Evolutionary conservation across 73 alveolate genomes (phyloP).

Genomic region (Paramecium sonneborni): DNA sequence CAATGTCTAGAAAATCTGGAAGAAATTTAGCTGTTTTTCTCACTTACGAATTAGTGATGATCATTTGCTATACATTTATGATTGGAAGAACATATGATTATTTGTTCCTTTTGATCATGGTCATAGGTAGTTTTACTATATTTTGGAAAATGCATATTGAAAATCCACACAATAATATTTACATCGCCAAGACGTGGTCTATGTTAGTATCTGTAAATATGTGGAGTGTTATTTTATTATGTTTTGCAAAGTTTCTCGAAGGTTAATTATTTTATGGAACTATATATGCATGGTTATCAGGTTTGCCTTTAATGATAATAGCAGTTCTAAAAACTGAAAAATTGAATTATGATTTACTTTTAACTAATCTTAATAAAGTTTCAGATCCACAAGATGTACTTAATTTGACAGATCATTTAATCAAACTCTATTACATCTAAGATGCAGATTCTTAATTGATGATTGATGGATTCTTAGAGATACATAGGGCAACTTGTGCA

Average conservation of each 20-base stretch:
- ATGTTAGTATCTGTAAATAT: constrained; percentile 8
- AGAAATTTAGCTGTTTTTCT: background rate
- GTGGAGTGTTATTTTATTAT: constrained; percentile 53
- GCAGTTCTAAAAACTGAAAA: constrained; percentile 26
- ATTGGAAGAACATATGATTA: constrained; percentile 14
- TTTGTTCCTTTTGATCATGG: background rate
- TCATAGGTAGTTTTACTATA: constrained; percentile 11
- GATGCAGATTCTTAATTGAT: constrained; percentile 6
- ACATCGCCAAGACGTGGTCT: constrained; percentile 42
- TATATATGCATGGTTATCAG: constrained; percentile 53
- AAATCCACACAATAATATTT: constrained; percentile 44
- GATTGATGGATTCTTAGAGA: constrained; percentile 64
- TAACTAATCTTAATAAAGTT: constrained; percentile 34
- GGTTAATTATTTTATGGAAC: constrained; percentile 54
- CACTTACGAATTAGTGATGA: background rate
- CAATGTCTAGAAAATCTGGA: background rate
- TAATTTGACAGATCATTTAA: background rate
- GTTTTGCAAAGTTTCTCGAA: constrained; percentile 63
- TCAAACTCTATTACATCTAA: background rate
- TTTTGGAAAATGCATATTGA: constrained; percentile 50
- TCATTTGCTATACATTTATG: background rate
- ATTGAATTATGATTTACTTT: constrained; percentile 32
- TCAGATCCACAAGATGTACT: background rate
- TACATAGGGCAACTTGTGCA: constrained; percentile 55
- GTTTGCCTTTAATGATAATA: constrained; percentile 46